phyloP scores from a whole-genome alignment of 148 eudicot species.

The Silene uniflora region DNA sequence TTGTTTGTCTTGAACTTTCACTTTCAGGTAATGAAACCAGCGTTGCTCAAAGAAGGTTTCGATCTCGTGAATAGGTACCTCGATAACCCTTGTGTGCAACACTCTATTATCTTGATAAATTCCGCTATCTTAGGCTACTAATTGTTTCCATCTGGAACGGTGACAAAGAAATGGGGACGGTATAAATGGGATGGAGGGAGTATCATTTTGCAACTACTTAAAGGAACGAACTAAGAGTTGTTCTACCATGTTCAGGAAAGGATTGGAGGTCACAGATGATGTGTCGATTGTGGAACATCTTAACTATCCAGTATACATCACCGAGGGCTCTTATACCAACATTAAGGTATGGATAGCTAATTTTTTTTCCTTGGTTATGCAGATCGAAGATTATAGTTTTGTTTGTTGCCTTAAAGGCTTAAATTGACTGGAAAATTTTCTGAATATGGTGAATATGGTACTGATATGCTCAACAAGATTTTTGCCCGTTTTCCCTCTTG shows the following conservation, averaged over 20 bases:
- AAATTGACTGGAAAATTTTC: neutral
- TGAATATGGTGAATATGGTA: neutral
- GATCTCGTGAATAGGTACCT: conserved; percentile 84
- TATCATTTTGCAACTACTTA: neutral
- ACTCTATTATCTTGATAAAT: too few relatives aligned
- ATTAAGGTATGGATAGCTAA: conserved; percentile 57
- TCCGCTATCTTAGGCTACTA: too few relatives aligned
- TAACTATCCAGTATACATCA: conserved; percentile 82
- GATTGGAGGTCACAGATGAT: conserved; percentile 94
- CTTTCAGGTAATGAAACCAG: conserved; percentile 79
- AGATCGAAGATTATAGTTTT: neutral
- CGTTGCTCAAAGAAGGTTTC: conserved; percentile 83
- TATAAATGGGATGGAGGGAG: neutral
- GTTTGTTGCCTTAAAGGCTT: neutral
- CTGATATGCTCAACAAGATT: neutral
- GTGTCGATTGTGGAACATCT: conserved; percentile 98
- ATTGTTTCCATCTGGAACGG: too few relatives aligned
- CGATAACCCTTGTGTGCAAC: neutral
- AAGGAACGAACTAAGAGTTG: neutral
- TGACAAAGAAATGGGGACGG: too few relatives aligned
- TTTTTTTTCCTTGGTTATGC: neutral
- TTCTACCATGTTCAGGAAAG: conserved; percentile 41
- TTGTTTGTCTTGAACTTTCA: conserved; percentile 19
- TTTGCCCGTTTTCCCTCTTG: conserved; percentile 14
- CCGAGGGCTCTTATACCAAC: conserved; percentile 93